Evolutionary conservation across 2,329 filamentous ascomycete genomes (phyloP), one percentile per base, ranked within the genome.

Genomic region (Xylaria arbuscula): DNA sequence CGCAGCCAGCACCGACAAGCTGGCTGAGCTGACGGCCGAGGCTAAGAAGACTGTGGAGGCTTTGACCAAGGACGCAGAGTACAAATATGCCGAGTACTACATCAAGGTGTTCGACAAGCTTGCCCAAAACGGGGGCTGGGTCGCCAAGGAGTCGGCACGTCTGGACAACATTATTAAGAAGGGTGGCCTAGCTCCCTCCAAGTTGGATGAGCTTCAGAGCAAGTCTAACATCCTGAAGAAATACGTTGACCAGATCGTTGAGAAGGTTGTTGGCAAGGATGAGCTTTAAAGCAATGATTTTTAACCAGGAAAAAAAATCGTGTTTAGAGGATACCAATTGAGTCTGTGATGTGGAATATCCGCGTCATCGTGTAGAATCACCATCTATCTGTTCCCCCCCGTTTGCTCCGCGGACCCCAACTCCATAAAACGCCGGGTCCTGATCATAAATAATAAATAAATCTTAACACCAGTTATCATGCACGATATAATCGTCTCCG

Each of bases 51-150:
- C 89, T 69, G 90, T 90, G 24, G 86, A 87, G 74, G 84, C 82
- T 60, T 80, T 96, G 61, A 88, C 91, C 82, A 90, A 87, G 62
- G 80, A 83, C 70, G 84, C 83, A 13, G 84, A 89, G 80, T 81
- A 91, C 81, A 93, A 93, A 85, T 97, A 95, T 78, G 93, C 93
- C 55, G 88, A 94, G 82, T 99, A 99, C 88, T 98, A 99, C 81
- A 86, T 96, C 80, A 93, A 93, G 80, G 94, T 97, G 63, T 92
- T 96, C 69, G 89, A 93, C 79, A 98, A 98, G 89, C 84, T 96
- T 72, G 86, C 84, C 78, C 86, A 90, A 80, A 97, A 92, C 83
- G 86, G 92, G 70, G 90, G 85, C 61, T 98, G 93, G 78, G 93
- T 90, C 57, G 84, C 88, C 78, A 98, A 97, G 89, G 95, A 98